Evolutionary conservation across 352 stramenopile genomes (phyloP), one percentile per base, ranked within the genome.

Genomic region (Globisporangium parvum): DNA sequence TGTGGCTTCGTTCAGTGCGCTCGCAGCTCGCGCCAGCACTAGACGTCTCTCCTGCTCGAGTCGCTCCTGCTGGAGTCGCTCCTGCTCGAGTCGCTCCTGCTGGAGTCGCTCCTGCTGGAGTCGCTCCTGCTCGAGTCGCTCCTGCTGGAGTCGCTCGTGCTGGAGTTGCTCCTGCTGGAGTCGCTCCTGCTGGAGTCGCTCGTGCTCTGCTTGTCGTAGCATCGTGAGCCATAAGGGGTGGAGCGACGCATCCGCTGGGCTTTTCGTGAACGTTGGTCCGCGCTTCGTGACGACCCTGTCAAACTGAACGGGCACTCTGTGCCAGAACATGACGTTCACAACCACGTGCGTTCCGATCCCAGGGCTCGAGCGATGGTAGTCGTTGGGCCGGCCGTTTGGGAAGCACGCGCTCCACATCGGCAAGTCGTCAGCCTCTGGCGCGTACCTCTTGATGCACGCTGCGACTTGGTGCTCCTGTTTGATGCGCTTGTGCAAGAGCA

Each of bases 311-410:
- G 9, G 4, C 17, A 47, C 41, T 4, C 18, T 4, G 41, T 47
- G 41, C 41, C 41, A 47, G 41, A 47, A 47, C 41, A 26, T 47
- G 14, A 26, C 41, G 41, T 47, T 47, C 41, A 26, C 41, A 8
- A 47, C 0, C 41, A 24, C 11, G 1, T 24, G n/a, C 0, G 1
- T 0, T 10, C 5, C 41, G n/a, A 47, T 12, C 41, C 8, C 6
- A 1, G n/a, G 18, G 3, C 18, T 21, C 18, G 40, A 46, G 40
- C 21, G n/a, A 20, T 18, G 26, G 40, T 47, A 47, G 6, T 47
- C 17, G n/a, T 26, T 47, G 1, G 41, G 41, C 3, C 5, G n/a
- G 41, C 41, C 41, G n/a, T 21, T 21, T 24, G 41, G 41, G 11
- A 47, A 47, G 41, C 41, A 47, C 41, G 41, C 41, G 41, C 41